These are phyloP conservation scores for Phaeosphaeria sp. DNA, from an alignment of 2,329 filamentous ascomycete species.

Conservation along the genomic window DNA sequence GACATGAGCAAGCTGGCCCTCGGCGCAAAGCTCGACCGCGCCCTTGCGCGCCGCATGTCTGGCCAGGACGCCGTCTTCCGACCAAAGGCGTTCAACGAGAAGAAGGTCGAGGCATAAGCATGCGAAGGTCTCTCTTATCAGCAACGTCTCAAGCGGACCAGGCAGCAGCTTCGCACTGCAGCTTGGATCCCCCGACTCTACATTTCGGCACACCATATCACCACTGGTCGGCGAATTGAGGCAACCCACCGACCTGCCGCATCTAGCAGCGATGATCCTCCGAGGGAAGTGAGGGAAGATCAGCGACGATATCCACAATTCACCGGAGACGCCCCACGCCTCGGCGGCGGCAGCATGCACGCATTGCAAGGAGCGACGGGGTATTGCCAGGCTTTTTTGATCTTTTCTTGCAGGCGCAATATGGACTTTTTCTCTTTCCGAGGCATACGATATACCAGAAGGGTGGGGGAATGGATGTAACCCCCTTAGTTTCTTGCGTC, in stretches of 20 bases:
- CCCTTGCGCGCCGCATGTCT: conserved; percentile 84
- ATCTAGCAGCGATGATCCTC: neutral
- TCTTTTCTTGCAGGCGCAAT: neutral
- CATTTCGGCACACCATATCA: neutral
- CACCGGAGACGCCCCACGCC: neutral
- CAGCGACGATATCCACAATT: neutral
- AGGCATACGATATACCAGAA: neutral
- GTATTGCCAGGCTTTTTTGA: neutral
- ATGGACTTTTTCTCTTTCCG: neutral
- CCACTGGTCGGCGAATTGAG: neutral
- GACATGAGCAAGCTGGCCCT: conserved; percentile 86
- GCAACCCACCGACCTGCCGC: neutral
- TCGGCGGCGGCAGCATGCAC: neutral
- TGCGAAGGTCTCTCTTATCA: neutral
- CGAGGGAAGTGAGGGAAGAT: neutral
- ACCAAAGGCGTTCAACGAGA: conserved; percentile 51
- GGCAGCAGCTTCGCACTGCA: neutral
- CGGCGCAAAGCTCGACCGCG: conserved; percentile 88
- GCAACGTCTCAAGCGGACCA: neutral
- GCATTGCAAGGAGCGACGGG: neutral
- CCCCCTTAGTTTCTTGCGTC: neutral
- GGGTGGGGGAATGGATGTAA: neutral
- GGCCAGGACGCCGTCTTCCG: conserved; percentile 89
- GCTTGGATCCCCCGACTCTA: neutral
- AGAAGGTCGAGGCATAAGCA: conserved; percentile 41